phyloP scores from a whole-genome alignment of 169 alveolate species.

The Cryptosporidium sp. region DNA sequence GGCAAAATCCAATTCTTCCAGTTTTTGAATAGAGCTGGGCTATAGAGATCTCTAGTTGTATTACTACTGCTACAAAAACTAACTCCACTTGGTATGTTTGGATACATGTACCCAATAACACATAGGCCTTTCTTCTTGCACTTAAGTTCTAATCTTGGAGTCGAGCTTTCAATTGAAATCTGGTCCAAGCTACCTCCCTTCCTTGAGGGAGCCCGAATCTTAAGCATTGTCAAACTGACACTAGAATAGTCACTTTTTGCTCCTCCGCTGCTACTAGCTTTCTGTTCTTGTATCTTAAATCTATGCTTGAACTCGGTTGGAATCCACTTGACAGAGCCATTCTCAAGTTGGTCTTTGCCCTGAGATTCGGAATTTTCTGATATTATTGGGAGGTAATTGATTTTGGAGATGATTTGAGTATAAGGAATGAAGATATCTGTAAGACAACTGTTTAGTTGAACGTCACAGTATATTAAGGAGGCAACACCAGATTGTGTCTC shows the following conservation, averaged over 20 bases:
- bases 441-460: conserved; percentile 14
- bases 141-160: background rate
- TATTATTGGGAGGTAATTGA: conserved; percentile 35
- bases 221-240: background rate
- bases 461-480: conserved; percentile 9
- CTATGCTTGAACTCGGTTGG: conserved; percentile 51
- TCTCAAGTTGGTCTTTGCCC: background rate
- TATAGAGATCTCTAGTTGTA: conserved; percentile 40
- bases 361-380: background rate
- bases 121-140: background rate
- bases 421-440: conserved; percentile 38
- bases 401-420: conserved; percentile 43
- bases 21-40: background rate
- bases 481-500: background rate
- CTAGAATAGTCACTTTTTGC: background rate
- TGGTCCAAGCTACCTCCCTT: background rate
- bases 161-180: background rate
- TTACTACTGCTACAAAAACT: conserved; percentile 54
- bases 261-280: background rate
- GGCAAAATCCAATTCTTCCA: conserved; percentile 61
- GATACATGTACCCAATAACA: conserved; percentile 31
- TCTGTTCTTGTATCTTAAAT: background rate
- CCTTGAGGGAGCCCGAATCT: background rate
- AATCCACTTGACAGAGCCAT: conserved; percentile 51
- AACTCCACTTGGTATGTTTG: conserved; percentile 45